phyloP scores from a whole-genome alignment of 768 basidiomycete species.

The Mycena rosella region DNA sequence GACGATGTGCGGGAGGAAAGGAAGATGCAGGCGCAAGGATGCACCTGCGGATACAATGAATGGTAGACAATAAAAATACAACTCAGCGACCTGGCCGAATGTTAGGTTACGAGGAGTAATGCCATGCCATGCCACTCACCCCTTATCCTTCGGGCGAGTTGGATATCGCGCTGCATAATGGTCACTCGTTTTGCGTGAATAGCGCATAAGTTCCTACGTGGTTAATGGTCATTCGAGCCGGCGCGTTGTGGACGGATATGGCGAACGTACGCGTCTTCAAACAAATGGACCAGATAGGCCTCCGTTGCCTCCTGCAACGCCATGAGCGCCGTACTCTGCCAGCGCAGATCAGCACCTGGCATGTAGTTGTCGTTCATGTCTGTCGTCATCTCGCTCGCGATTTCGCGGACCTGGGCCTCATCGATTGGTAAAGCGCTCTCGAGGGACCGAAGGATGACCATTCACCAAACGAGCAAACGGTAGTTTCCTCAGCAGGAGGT shows the following conservation, averaged over 20 bases:
- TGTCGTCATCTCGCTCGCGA: conserved; percentile 91
- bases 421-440: not conserved
- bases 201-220: conserved; percentile 88
- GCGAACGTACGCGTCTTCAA: conserved; percentile 94
- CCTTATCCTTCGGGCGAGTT: conserved; percentile 94
- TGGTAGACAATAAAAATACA: conserved; percentile 31
- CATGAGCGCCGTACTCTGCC: conserved; percentile 95
- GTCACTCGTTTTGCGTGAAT: conserved; percentile 99
- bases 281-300: conserved; percentile 94
- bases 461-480: conserved; percentile 94
- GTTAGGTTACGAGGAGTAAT: conserved; percentile 43
- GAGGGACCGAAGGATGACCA: conserved; percentile 33
- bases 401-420: conserved; percentile 87
- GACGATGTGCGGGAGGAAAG: too few species aligned
- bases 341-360: conserved; percentile 73
- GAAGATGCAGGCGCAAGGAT: too few species aligned
- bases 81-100: conserved; percentile 8
- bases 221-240: not conserved
- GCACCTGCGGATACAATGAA: too few species aligned
- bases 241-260: conserved; percentile 13
- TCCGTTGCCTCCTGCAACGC: conserved; percentile 98
- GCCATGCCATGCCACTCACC: conserved; percentile 88
- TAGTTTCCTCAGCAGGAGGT: conserved; percentile 86
- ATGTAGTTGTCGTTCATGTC: conserved; percentile 72
- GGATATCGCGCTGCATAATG: conserved; percentile 97